These are phyloP conservation scores for Pouteria campechiana DNA, from an alignment of 179 eudicot genomes.

Conservation along the genomic window DNA sequence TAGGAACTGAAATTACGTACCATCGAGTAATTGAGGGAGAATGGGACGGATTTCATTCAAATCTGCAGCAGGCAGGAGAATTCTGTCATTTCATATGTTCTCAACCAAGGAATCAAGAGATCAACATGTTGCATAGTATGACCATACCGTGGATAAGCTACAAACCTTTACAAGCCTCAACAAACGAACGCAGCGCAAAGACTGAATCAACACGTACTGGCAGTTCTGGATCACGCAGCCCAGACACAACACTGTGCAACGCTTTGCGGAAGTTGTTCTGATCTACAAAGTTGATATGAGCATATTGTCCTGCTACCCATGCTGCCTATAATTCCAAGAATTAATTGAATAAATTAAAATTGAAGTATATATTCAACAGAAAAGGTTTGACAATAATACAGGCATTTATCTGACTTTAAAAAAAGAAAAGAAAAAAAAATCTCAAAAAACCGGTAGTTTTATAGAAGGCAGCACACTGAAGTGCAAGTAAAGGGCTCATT, in stretches of 20 bases:
- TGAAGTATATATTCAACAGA: too few relatives aligned
- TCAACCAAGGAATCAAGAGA: slow-evolving; percentile 1
- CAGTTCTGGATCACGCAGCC: slow-evolving; percentile 94
- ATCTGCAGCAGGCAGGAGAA: slow-evolving; percentile 39
- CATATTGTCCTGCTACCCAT: slow-evolving; percentile 99
- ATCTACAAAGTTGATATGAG: slow-evolving; percentile 77
- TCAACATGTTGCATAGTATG: not conserved
- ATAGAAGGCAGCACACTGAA: too few relatives aligned
- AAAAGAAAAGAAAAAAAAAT: too few relatives aligned
- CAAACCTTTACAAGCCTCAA: slow-evolving; percentile 94
- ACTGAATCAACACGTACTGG: slow-evolving; percentile 99
- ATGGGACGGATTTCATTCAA: slow-evolving; percentile 90
- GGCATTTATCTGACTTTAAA: too few relatives aligned
- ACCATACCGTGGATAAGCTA: not conserved
- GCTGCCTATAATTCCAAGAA: slow-evolving; percentile 56
- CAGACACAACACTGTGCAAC: slow-evolving; percentile 91
- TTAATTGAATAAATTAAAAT: not conserved
- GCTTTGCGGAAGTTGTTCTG: slow-evolving; percentile 88
- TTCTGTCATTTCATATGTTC: too few relatives aligned
- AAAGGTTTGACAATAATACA: too few relatives aligned
- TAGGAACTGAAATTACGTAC: slow-evolving; percentile 36
- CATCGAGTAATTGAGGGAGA: slow-evolving; percentile 94
- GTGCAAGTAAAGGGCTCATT: too few relatives aligned
- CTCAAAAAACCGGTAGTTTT: too few relatives aligned
- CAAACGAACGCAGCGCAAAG: slow-evolving; percentile 91